Percentiles rank a stretch among this genome's conserved stretches.
phyloP scores from a whole-genome alignment of 2,329 filamentous ascomycete species.

The Verticillium nubilum region DNA sequence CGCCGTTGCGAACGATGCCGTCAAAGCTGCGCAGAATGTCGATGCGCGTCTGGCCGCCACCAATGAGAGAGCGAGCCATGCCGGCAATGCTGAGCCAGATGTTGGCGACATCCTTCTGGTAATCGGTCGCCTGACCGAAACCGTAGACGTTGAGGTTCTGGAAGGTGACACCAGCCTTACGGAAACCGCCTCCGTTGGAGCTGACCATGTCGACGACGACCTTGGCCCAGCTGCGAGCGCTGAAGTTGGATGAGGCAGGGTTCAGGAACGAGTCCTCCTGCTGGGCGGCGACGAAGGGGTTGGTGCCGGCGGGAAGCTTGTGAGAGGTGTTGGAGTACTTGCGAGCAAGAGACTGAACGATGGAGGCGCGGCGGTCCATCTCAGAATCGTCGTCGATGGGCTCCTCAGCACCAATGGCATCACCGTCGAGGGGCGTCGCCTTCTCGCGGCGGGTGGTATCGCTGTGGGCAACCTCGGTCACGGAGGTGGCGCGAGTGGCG shows the following conservation, averaged over 20 bases:
- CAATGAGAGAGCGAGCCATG: slow-evolving; percentile 43
- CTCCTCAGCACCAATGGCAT: slow-evolving; percentile 11
- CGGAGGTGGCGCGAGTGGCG: slow-evolving; percentile 28
- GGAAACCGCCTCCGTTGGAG: slow-evolving; percentile 48
- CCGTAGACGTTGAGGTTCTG: slow-evolving; percentile 64
- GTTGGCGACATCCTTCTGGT: slow-evolving; percentile 63
- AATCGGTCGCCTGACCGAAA: slow-evolving; percentile 62
- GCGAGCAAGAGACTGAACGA: slow-evolving; percentile 51
- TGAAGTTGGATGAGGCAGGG: slow-evolving; percentile 48
- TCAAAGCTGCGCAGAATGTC: slow-evolving; percentile 66
- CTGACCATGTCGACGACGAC: slow-evolving; percentile 47
- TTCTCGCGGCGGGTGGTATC: slow-evolving; percentile 17
- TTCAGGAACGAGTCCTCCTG: slow-evolving; percentile 48
- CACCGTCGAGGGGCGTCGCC: slow-evolving; percentile 10
- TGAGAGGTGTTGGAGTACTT: slow-evolving; percentile 46
- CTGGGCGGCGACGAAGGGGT: slow-evolving; percentile 44
- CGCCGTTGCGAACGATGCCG: slow-evolving; percentile 62
- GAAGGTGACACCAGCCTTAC: slow-evolving; percentile 60
- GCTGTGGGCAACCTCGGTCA: slow-evolving; percentile 27
- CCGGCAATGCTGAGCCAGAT: slow-evolving; percentile 47
- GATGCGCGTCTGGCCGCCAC: slow-evolving; percentile 49
- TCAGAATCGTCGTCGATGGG: slow-evolving; percentile 32
- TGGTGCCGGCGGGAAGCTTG: slow-evolving; percentile 26
- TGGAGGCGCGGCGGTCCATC: slow-evolving; percentile 43
- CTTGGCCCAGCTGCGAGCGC: slow-evolving; percentile 53